Percentiles rank a stretch among this genome's conserved stretches.
Evolutionary conservation across 805 yeast species (phyloP).

Genomic region (Lipomyces anomalus): DNA sequence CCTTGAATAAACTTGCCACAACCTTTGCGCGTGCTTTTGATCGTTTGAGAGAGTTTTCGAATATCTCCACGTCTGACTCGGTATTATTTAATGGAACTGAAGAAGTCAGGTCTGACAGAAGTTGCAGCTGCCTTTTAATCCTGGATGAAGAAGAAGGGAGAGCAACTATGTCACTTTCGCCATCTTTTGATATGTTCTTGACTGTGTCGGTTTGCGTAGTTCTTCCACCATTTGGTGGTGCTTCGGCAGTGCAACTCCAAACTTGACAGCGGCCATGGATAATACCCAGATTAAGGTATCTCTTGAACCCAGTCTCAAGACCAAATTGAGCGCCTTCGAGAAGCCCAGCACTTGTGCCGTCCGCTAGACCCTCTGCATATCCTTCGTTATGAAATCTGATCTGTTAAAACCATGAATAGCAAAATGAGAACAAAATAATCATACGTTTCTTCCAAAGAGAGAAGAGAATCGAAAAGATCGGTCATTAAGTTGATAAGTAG

Average conservation of each 20-base stretch:
- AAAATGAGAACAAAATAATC: neutral
- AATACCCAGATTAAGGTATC: constrained; percentile 60
- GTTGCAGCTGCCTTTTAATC: constrained; percentile 15
- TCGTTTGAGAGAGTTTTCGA: constrained; percentile 47
- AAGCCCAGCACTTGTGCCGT: constrained; percentile 53
- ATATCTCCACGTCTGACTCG: constrained; percentile 50
- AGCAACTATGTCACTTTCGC: constrained; percentile 12
- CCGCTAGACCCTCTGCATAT: constrained; percentile 59
- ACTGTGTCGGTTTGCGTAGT: too few relatives aligned
- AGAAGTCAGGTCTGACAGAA: constrained; percentile 32
- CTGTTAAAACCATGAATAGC: neutral
- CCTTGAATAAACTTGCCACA: constrained; percentile 36
- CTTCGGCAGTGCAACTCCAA: constrained; percentile 23
- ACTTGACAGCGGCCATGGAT: constrained; percentile 46
- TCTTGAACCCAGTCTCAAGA: constrained; percentile 38
- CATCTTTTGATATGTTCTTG: neutral
- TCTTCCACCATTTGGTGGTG: too few relatives aligned
- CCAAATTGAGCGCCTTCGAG: constrained; percentile 84
- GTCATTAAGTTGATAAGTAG: too few relatives aligned
- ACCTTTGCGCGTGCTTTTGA: constrained; percentile 59
- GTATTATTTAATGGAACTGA: constrained; percentile 42
- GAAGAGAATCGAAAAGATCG: constrained; percentile 21
- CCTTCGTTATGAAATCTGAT: constrained; percentile 53
- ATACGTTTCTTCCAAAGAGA: constrained; percentile 18
- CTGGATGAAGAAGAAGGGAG: constrained; percentile 25